A percentile compares a stretch with the other conserved stretches of the same genome.
phyloP scores from a whole-genome alignment of 2,329 filamentous ascomycete species.

The Aspergillus novofumigatus region DNA sequence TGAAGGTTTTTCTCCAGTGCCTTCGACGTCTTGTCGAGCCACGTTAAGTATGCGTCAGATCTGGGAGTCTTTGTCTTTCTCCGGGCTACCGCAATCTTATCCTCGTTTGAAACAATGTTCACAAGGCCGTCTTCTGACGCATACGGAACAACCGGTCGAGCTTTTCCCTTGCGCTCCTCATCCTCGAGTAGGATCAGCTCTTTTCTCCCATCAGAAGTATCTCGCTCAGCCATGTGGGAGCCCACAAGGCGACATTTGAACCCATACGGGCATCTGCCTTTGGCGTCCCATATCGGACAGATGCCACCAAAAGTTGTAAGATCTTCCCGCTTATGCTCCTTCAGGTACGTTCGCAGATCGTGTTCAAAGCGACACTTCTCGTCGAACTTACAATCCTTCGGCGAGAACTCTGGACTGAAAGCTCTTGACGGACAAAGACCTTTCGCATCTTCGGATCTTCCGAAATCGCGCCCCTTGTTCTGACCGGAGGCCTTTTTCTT shows the following conservation, averaged over 20 bases:
- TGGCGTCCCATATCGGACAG: conserved; percentile 75
- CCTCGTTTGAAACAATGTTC: conserved; percentile 66
- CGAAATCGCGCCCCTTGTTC: conserved; percentile 79
- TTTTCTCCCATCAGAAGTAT: conserved; percentile 72
- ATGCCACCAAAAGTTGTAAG: conserved; percentile 69
- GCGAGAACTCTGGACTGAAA: conserved; percentile 74
- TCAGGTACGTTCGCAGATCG: conserved; percentile 78
- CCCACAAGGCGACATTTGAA: conserved; percentile 93
- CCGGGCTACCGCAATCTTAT: conserved; percentile 71
- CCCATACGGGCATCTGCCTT: conserved; percentile 74
- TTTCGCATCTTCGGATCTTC: conserved; percentile 71
- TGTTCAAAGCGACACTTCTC: conserved; percentile 79
- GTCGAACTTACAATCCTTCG: conserved; percentile 68
- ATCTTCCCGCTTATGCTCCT: conserved; percentile 75
- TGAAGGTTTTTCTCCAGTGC: conserved; percentile 48
- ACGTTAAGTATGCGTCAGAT: conserved; percentile 71
- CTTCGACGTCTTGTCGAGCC: conserved; percentile 64
- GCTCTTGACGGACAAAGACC: conserved; percentile 72
- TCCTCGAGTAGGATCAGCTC: conserved; percentile 71
- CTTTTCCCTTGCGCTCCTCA: conserved; percentile 43
- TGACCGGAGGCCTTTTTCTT: conserved; percentile 63
- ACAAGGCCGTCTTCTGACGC: conserved; percentile 59
- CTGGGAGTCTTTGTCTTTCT: conserved; percentile 67
- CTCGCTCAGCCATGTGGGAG: conserved; percentile 79
- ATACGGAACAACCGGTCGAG: conserved; percentile 25